These are phyloP conservation scores for Wickerhamiella dianesei DNA, from an alignment of 805 yeast species.

Conservation along the genomic window DNA sequence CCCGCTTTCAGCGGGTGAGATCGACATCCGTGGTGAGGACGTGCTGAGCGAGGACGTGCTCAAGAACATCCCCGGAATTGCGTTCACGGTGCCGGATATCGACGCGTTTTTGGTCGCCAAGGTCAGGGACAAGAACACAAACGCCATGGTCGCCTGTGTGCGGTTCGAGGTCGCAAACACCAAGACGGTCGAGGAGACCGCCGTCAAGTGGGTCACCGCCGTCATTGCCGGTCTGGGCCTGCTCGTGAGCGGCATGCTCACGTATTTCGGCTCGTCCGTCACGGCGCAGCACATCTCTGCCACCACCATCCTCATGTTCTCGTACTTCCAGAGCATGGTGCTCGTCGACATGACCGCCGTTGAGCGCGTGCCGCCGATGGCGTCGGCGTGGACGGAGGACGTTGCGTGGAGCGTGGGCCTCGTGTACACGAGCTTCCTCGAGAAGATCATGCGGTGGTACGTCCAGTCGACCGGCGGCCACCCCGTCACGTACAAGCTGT, in stretches of 20 bases:
- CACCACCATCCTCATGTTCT: constrained; percentile 67
- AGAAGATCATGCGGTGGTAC: constrained; percentile 80
- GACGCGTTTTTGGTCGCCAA: constrained; percentile 61
- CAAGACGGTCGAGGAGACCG: constrained; percentile 64
- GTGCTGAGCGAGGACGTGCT: constrained; percentile 36
- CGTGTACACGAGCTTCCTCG: constrained; percentile 69
- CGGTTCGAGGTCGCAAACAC: constrained; percentile 66
- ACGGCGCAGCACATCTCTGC: constrained; percentile 86
- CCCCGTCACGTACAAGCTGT: constrained; percentile 49
- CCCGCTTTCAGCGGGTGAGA: constrained; percentile 70
- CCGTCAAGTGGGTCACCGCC: constrained; percentile 90
- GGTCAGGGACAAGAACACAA: constrained; percentile 26
- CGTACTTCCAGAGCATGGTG: constrained; percentile 80
- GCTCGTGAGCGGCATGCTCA: constrained; percentile 63
- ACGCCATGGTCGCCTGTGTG: constrained; percentile 48
- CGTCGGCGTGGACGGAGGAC: constrained; percentile 83
- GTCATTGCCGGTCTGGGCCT: constrained; percentile 80
- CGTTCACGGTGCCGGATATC: constrained; percentile 74
- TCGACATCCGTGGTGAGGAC: constrained; percentile 63
- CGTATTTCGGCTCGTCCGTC: constrained; percentile 74
- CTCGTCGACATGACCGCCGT: constrained; percentile 76
- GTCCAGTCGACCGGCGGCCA: constrained; percentile 86
- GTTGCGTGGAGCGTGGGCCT: constrained; percentile 93
- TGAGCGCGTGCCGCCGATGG: constrained; percentile 80
- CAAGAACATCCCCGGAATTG: constrained; percentile 62